Conservation (phyloP, 768 basidiomycete species). For the Calocybe cyanea region DNA sequence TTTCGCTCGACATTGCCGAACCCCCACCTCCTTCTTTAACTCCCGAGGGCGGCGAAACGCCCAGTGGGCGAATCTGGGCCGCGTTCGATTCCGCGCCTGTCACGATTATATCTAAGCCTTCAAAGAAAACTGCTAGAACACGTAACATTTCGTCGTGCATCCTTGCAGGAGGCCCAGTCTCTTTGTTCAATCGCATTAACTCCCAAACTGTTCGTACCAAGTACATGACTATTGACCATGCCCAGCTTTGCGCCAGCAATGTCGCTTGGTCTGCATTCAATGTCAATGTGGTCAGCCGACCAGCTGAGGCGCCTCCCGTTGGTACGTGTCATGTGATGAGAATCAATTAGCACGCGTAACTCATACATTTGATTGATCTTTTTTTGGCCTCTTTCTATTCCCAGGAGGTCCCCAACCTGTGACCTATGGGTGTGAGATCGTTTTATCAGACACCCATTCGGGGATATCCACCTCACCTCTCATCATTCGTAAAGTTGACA, state of each 20-base stretch:
- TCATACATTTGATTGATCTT: conserved; percentile 35
- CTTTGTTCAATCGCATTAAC: conserved; percentile 94
- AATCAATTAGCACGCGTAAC: conserved; percentile 25
- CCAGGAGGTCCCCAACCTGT: conserved; percentile 75
- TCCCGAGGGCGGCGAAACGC: conserved; percentile 41
- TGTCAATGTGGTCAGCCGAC: conserved; percentile 81
- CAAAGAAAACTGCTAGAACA: conserved; percentile 95
- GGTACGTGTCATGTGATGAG: conserved; percentile 65
- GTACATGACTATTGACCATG: conserved; percentile 92
- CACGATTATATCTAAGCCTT: conserved; percentile 94
- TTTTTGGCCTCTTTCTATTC: conserved; percentile 1
- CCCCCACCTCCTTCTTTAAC: conserved; percentile 52
- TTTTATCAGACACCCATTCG: conserved; percentile 79
- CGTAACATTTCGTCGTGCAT: conserved; percentile 90
- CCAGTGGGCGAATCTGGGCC: conserved; percentile 77
- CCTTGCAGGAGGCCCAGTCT: conserved; percentile 83
- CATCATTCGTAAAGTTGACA: conserved; percentile 90
- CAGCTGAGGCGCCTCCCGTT: conserved; percentile 58
- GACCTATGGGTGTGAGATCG: conserved; percentile 87
- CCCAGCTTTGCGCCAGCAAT: conserved; percentile 83
- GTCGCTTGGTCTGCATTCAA: conserved; percentile 93
- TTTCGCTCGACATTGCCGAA: conserved; percentile 82
- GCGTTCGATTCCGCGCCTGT: conserved; percentile 90
- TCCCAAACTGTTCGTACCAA: conserved; percentile 96
- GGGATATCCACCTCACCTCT: conserved; percentile 85